These are phyloP conservation scores for Trichoderma koningii DNA, from an alignment of 2,329 filamentous ascomycete genomes.

Conservation along the genomic window DNA sequence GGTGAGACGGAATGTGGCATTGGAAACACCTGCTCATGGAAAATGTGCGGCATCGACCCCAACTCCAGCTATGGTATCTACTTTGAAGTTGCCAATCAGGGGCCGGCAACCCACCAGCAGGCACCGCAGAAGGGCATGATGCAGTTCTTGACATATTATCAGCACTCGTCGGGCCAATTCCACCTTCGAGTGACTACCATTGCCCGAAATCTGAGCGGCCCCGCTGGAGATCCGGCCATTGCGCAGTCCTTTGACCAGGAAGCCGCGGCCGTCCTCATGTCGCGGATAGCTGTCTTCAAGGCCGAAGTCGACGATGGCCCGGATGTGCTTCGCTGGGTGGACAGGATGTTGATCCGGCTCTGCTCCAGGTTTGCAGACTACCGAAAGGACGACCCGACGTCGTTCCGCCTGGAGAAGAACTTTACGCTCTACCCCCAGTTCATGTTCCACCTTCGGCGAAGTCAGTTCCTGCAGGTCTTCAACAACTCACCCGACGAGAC, in stretches of 20 bases:
- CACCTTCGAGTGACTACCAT: slow-evolving; percentile 95
- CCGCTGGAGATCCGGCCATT: slow-evolving; percentile 89
- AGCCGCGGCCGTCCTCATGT: slow-evolving; percentile 96
- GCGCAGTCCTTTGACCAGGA: slow-evolving; percentile 98
- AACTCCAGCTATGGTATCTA: slow-evolving; percentile 93
- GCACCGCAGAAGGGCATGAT: slow-evolving; percentile 91
- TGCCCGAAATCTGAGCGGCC: slow-evolving; percentile 85
- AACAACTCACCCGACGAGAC: slow-evolving; percentile 99
- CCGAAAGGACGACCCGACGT: slow-evolving; percentile 95
- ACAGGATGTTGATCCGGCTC: slow-evolving; percentile 94
- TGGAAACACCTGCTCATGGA: slow-evolving; percentile 98
- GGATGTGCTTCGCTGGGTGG: slow-evolving; percentile 97
- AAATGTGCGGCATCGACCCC: slow-evolving; percentile 98
- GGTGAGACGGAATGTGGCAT: slow-evolving; percentile 98
- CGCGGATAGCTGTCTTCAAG: slow-evolving; percentile 98
- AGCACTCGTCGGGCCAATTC: slow-evolving; percentile 94
- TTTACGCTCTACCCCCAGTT: slow-evolving; percentile 99
- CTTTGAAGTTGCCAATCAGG: slow-evolving; percentile 95
- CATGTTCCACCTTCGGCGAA: slow-evolving; percentile 98
- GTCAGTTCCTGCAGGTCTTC: slow-evolving; percentile 98
- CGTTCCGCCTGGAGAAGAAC: slow-evolving; percentile 96
- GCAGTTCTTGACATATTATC: slow-evolving; percentile 98
- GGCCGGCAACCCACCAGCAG: slow-evolving; percentile 82
- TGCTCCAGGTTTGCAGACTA: slow-evolving; percentile 98
- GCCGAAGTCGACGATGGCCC: slow-evolving; percentile 97